These are phyloP conservation scores for Ilyonectria mors-panacis DNA, from an alignment of 2,329 filamentous ascomycete species.

Conservation along the genomic window DNA sequence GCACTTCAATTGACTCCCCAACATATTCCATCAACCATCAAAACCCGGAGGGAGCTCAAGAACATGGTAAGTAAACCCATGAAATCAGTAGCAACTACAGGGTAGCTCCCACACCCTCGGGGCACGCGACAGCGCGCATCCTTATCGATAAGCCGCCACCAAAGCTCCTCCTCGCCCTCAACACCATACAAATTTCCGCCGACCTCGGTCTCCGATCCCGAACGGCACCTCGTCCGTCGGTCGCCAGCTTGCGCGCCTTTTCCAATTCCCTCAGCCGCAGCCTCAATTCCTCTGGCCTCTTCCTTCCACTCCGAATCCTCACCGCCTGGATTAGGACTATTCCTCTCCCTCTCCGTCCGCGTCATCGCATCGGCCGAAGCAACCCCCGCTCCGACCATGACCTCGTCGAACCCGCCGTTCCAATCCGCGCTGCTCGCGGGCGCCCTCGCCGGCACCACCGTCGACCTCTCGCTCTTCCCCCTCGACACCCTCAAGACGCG, in stretches of 20 bases:
- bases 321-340: not conserved
- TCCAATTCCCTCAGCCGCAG: conserved; percentile 13
- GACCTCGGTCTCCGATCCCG: conserved; percentile 45
- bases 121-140: conserved; percentile 5
- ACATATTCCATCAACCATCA: no score
- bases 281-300: conserved; percentile 14
- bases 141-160: conserved; percentile 46
- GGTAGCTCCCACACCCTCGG: not conserved
- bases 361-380: not conserved
- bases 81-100: not conserved
- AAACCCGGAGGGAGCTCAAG: not conserved
- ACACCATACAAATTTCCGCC: conserved; percentile 39
- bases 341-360: not conserved
- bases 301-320: not conserved
- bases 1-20: not conserved
- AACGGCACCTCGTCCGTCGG: conserved; percentile 22
- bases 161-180: conserved; percentile 25
- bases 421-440: conserved; percentile 81
- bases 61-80: not conserved
- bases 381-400: conserved; percentile 13
- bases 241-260: conserved; percentile 8
- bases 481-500: conserved; percentile 99
- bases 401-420: conserved; percentile 61
- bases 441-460: conserved; percentile 92
- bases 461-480: conserved; percentile 96